Evolutionary conservation across 1,139 yeast genomes (phyloP).

Genomic region (Scheffersomyces illinoinensis): DNA sequence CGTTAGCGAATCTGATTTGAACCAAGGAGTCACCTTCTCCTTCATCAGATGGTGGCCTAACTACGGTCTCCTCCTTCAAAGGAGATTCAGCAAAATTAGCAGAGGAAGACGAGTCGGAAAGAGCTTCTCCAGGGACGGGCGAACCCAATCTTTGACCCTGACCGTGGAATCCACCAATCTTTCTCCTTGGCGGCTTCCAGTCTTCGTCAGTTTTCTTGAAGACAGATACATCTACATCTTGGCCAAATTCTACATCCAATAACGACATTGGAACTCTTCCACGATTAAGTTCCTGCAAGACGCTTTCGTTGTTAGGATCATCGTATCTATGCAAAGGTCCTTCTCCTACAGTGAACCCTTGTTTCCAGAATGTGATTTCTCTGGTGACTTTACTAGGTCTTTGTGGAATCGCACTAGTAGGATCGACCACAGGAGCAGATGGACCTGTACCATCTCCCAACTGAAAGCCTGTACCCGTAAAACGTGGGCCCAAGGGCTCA

Average conservation of each 20-base stretch:
- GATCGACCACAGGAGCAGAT: slow-evolving; percentile 37
- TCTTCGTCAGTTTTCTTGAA: slow-evolving; percentile 79
- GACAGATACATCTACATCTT: slow-evolving; percentile 95
- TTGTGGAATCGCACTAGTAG: slow-evolving; percentile 26
- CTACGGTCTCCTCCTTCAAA: slow-evolving; percentile 11
- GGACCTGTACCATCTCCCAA: slow-evolving; percentile 66
- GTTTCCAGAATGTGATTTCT: slow-evolving; percentile 91
- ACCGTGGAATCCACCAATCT: slow-evolving; percentile 73
- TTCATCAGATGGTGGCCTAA: slow-evolving; percentile 22
- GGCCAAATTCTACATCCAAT: slow-evolving; percentile 82
- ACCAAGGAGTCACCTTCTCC: slow-evolving; percentile 71
- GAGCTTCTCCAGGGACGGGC: slow-evolving; percentile 73
- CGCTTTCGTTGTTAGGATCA: slow-evolving; percentile 80
- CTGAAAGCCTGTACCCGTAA: slow-evolving; percentile 77
- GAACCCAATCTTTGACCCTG: slow-evolving; percentile 89
- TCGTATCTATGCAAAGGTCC: slow-evolving; percentile 85
- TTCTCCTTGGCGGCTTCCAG: slow-evolving; percentile 70
- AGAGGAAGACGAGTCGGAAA: slow-evolving; percentile 18
- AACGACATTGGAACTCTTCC: slow-evolving; percentile 93
- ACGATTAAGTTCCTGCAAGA: slow-evolving; percentile 75
- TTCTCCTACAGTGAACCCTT: slow-evolving; percentile 93
- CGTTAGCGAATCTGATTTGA: slow-evolving; percentile 85
- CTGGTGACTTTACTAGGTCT: slow-evolving; percentile 59
- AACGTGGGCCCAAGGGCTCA: slow-evolving; percentile 21
- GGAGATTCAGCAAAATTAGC: slow-evolving; percentile 13